phyloP scores from a whole-genome alignment of 768 basidiomycete species.

The Clavaria fumosa region DNA sequence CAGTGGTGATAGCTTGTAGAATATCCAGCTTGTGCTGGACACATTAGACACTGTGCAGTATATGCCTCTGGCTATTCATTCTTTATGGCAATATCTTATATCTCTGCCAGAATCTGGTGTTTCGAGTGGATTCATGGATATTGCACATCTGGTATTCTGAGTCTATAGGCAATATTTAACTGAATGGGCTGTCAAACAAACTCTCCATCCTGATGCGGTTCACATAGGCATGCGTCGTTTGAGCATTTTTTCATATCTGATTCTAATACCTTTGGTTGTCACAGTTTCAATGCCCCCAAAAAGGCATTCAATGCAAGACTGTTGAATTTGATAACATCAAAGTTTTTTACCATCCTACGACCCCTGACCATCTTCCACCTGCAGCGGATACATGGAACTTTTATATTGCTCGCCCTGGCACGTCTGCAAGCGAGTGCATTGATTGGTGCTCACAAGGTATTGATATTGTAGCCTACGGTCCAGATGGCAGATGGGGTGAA shows the following conservation, averaged over 20 bases:
- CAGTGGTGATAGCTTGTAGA: no score
- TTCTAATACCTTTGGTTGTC: constrained; percentile 2
- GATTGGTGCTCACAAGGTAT: constrained; percentile 3
- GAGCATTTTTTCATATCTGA: not conserved
- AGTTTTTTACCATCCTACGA: constrained; percentile 3
- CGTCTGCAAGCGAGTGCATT: constrained; percentile 4
- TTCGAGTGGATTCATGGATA: no score
- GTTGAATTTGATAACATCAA: constrained; percentile 3
- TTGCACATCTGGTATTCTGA: no score
- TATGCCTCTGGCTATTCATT: no score
- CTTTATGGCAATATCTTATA: no score
- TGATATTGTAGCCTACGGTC: constrained; percentile 2
- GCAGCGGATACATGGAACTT: constrained; percentile 3
- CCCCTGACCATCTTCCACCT: not conserved
- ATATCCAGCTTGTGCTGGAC: no score
- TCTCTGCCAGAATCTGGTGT: no score
- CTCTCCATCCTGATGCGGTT: constrained; percentile 4
- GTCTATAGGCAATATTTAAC: no score
- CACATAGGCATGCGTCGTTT: constrained; percentile 1
- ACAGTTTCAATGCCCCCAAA: constrained; percentile 3
- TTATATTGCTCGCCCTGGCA: constrained; percentile 3
- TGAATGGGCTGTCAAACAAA: constrained; percentile 5
- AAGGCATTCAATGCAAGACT: constrained; percentile 2
- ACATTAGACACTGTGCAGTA: no score
- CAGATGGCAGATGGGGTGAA: constrained; percentile 4